A percentile compares a stretch with the other conserved stretches of the same genome.
phyloP scores from a whole-genome alignment of 495 filamentous ascomycete species.

The Cryomyces minteri region DNA sequence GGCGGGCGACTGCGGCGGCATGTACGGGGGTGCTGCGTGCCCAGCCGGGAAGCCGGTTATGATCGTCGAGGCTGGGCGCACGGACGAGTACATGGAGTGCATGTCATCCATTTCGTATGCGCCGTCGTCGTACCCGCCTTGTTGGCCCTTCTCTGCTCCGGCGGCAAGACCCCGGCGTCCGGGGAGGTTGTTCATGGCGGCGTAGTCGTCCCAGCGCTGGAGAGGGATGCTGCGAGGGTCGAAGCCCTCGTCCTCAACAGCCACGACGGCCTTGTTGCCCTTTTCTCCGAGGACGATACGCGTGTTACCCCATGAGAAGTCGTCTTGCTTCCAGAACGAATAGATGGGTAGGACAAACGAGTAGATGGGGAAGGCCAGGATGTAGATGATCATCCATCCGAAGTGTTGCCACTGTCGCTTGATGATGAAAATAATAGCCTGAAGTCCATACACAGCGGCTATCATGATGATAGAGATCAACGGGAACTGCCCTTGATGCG shows the following conservation, averaged over 20 bases:
- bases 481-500: conserved; percentile 44
- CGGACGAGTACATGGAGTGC: conserved; percentile 87
- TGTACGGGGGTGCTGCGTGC: conserved; percentile 16
- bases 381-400: conserved; percentile 96
- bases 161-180: conserved; percentile 58
- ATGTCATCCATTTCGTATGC: conserved; percentile 92
- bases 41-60: conserved; percentile 60
- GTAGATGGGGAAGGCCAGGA: conserved; percentile 85
- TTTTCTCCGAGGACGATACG: conserved; percentile 92
- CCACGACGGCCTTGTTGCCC: conserved; percentile 73
- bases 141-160: conserved; percentile 42
- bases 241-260: conserved; percentile 72
- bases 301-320: conserved; percentile 96
- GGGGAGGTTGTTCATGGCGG: conserved; percentile 73
- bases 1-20: conserved; percentile 12
- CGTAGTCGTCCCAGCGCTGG: conserved; percentile 96
- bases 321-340: conserved; percentile 98
- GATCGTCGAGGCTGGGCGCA: conserved; percentile 81
- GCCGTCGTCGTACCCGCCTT: conserved; percentile 39
- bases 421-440: conserved; percentile 92
- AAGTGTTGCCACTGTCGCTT: conserved; percentile 98
- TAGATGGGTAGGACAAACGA: conserved; percentile 84
- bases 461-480: conserved; percentile 76
- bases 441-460: conserved; percentile 86
- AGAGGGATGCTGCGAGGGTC: conserved; percentile 85